These are phyloP conservation scores for Fusarium veterinarium DNA, from an alignment of 2,329 filamentous ascomycete species.

Conservation along the genomic window DNA sequence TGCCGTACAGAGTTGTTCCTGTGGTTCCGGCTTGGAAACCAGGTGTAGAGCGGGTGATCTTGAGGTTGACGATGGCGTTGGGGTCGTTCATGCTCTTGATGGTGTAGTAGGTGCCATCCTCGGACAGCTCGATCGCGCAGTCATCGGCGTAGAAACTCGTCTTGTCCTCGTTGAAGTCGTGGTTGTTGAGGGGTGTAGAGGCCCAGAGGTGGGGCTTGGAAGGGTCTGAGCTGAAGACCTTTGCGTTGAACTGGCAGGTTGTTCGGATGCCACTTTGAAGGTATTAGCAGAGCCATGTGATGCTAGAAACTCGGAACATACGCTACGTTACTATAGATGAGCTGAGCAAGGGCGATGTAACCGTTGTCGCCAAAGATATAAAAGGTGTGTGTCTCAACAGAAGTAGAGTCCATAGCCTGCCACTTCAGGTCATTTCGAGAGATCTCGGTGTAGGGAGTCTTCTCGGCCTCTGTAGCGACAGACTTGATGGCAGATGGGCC, in stretches of 20 bases:
- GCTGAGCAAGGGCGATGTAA: conserved; percentile 81
- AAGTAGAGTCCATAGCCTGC: conserved; percentile 83
- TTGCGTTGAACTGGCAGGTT: conserved; percentile 93
- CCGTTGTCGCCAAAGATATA: conserved; percentile 87
- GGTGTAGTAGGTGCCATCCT: conserved; percentile 83
- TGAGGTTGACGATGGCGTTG: conserved; percentile 85
- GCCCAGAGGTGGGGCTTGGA: conserved; percentile 84
- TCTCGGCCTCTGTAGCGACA: conserved; percentile 82
- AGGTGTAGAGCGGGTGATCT: conserved; percentile 78
- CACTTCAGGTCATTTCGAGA: conserved; percentile 84
- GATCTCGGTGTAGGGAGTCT: conserved; percentile 83
- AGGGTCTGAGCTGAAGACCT: conserved; percentile 83
- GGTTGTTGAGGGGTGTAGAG: conserved; percentile 80
- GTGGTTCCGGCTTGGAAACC: conserved; percentile 88
- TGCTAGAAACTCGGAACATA: conserved; percentile 59
- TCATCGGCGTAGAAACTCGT: conserved; percentile 87
- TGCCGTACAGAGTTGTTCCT: conserved; percentile 87
- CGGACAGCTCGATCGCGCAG: conserved; percentile 85
- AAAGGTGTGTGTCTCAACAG: conserved; percentile 94
- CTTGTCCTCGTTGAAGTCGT: conserved; percentile 86
- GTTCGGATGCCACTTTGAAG: conserved; percentile 81
- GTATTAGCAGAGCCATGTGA: conserved; percentile 14
- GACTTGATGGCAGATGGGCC: conserved; percentile 88
- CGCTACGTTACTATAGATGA: conserved; percentile 98
- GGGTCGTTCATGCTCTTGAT: conserved; percentile 92